Evolutionary conservation across 352 stramenopile genomes (phyloP).

Genomic region (Paralagenidium karlingii): DNA sequence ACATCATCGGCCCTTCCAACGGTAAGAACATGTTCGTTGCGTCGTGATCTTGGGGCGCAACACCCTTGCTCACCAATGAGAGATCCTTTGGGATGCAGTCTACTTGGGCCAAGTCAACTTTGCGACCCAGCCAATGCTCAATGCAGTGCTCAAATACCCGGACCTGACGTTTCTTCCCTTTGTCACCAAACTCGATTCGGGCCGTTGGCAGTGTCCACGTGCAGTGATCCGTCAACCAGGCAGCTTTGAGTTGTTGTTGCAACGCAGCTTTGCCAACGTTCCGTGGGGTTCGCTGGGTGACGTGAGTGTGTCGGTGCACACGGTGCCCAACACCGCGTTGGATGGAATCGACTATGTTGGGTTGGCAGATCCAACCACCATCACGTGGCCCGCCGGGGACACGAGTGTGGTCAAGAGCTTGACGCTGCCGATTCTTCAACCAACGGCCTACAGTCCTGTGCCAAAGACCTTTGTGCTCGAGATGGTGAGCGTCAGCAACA

Average conservation of each 20-base stretch:
- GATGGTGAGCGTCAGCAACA: constrained; percentile 22
- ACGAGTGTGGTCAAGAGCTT: constrained; percentile 22
- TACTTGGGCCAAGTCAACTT: constrained; percentile 40
- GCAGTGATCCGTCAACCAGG: constrained; percentile 19
- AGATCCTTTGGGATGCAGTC: too few species aligned
- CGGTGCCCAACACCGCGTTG: constrained; percentile 30
- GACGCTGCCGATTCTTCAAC: constrained; percentile 21
- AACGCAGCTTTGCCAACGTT: constrained; percentile 30
- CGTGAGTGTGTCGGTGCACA: constrained; percentile 19
- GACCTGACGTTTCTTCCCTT: constrained; percentile 37
- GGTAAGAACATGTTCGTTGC: too few species aligned
- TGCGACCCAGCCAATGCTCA: constrained; percentile 13
- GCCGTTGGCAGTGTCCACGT: constrained; percentile 29
- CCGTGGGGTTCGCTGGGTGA: too few species aligned
- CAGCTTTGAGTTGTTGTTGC: constrained; percentile 23
- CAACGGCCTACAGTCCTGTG: constrained; percentile 18
- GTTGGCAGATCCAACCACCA: constrained; percentile 6
- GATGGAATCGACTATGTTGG: constrained; percentile 34
- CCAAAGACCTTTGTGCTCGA: constrained; percentile 32
- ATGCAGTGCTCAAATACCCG: constrained; percentile 15
- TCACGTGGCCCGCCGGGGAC: constrained; percentile 24
- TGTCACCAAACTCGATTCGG: constrained; percentile 33
- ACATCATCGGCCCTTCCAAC: constrained; percentile 25
- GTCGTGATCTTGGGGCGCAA: too few species aligned
- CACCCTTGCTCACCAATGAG: too few species aligned